A percentile compares a stretch with the other conserved stretches of the same genome.
These are phyloP conservation scores for Ogataea chonburiensis DNA, from an alignment of 805 yeast genomes.

Conservation along the genomic window DNA sequence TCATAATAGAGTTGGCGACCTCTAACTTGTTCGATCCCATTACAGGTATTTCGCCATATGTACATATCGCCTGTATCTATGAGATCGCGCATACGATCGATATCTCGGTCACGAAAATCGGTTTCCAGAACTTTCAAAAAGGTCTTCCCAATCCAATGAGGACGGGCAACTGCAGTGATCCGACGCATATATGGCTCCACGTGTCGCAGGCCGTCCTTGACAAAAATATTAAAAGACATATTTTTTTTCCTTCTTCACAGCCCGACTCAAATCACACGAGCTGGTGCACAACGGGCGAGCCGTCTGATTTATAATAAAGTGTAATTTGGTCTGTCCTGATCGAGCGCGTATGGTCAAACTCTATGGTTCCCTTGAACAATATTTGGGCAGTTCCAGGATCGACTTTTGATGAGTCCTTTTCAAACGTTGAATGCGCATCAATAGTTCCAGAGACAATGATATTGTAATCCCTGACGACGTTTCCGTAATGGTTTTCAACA, in stretches of 20 bases:
- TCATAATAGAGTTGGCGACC: constrained; percentile 16
- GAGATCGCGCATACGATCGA: constrained; percentile 10
- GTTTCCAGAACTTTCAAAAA: constrained; percentile 17
- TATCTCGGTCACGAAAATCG: constrained; percentile 19
- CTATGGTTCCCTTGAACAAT: constrained; percentile 34
- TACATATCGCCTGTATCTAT: constrained; percentile 17
- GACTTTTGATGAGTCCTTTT: constrained; percentile 13
- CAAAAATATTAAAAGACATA: constrained; percentile 5
- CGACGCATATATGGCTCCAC: constrained; percentile 21
- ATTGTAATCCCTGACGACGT: constrained; percentile 29
- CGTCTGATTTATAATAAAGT: constrained; percentile 29
- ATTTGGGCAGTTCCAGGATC: constrained; percentile 33
- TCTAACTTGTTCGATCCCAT: constrained; percentile 2
- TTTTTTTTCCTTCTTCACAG: no score
- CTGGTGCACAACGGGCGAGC: constrained; percentile 28
- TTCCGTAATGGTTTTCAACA: constrained; percentile 24
- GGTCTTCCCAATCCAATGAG: constrained; percentile 14
- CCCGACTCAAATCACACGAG: no score
- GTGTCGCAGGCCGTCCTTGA: constrained; percentile 15
- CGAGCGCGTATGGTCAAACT: constrained; percentile 37
- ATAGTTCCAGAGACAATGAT: constrained; percentile 33
- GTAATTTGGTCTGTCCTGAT: constrained; percentile 30
- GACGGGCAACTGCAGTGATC: constrained; percentile 13
- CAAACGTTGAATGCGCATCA: constrained; percentile 19
- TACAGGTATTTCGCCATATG: constrained; percentile 7